These are phyloP conservation scores for Ustilago crameri DNA, from an alignment of 1,284 basidiomycete genomes.

Conservation along the genomic window DNA sequence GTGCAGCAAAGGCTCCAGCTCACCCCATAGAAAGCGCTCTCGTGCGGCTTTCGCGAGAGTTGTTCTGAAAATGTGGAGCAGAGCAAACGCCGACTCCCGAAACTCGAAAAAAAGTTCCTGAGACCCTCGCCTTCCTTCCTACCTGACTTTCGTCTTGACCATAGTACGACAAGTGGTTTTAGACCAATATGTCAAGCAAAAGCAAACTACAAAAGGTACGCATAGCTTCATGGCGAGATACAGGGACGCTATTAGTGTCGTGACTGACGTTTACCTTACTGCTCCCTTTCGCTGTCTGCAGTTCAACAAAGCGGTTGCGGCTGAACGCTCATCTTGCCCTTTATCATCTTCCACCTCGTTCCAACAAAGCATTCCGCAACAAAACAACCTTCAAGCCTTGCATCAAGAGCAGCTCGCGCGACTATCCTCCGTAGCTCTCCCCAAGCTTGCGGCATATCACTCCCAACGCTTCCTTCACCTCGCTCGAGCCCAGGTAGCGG, in stretches of 20 bases:
- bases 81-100: constrained; percentile 20
- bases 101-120: constrained; percentile 8
- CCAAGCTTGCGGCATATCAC: constrained; percentile 30
- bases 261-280: too few relatives aligned
- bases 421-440: constrained; percentile 16
- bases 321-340: constrained; percentile 4
- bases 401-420: constrained; percentile 42
- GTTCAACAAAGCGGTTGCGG: constrained; percentile 31
- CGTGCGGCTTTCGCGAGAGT: constrained; percentile 23
- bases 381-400: constrained; percentile 24
- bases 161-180: background rate
- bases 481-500: constrained; percentile 7
- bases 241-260: too few relatives aligned
- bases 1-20: constrained; percentile 23
- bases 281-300: background rate
- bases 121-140: background rate
- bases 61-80: constrained; percentile 21
- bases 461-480: constrained; percentile 30
- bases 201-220: constrained; percentile 24
- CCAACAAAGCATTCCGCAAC: constrained; percentile 10
- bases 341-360: constrained; percentile 2
- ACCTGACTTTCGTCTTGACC: background rate
- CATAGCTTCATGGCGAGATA: too few relatives aligned
- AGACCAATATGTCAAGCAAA: constrained; percentile 20
- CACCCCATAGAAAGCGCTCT: constrained; percentile 19